Conservation (phyloP, 352 stramenopile genomes). For the Phytopythium litorale region DNA sequence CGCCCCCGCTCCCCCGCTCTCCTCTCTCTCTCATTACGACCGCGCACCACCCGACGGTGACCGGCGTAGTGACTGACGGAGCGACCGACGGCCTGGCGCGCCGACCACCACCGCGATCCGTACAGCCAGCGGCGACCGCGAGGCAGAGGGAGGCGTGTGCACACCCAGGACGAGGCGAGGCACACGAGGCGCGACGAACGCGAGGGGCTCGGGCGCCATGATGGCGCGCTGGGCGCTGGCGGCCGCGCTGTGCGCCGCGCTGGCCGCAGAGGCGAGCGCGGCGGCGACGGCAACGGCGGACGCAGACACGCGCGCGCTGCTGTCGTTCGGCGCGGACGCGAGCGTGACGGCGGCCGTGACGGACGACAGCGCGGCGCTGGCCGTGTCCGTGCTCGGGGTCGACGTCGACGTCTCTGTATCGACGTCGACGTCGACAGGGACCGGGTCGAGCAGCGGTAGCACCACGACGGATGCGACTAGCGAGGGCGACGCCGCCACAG, state of each 20-base stretch:
- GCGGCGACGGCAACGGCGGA: neutral
- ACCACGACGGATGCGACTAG: neutral
- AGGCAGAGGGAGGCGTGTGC: too few relatives aligned
- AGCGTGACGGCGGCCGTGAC: neutral
- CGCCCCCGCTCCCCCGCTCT: neutral
- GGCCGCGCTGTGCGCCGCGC: slow-evolving; percentile 2
- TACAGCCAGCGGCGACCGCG: too few relatives aligned
- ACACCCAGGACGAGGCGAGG: too few relatives aligned
- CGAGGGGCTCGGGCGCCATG: neutral
- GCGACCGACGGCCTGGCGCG: too few relatives aligned
- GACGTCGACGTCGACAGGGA: neutral
- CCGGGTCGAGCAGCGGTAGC: slow-evolving; percentile 1
- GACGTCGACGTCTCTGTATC: neutral
- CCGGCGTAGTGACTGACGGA: neutral
- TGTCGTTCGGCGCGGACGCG: slow-evolving; percentile 1
- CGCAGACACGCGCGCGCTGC: neutral
- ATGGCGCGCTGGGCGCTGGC: neutral
- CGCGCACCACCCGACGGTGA: neutral
- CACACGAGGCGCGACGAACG: neutral
- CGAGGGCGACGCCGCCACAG: neutral
- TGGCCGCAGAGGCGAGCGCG: neutral
- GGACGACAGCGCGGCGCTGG: slow-evolving; percentile 4
- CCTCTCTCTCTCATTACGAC: neutral
- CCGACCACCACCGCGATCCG: too few relatives aligned
- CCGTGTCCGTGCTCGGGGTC: slow-evolving; percentile 1